phyloP scores from a whole-genome alignment of 192 early-diverging fungal genomes.

The Phycomyces nitens region DNA sequence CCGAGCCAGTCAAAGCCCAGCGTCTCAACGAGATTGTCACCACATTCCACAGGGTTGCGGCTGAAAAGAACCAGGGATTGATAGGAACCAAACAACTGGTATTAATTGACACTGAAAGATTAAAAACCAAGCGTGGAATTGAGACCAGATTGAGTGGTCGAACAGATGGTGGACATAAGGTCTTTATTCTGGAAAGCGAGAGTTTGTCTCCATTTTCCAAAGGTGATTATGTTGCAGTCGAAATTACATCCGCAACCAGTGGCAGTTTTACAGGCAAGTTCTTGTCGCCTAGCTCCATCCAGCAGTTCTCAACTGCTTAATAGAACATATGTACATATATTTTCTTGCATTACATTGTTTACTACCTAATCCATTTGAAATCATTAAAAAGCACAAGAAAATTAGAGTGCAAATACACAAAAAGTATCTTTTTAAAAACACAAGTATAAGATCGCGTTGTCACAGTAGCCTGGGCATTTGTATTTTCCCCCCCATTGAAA shows the following conservation, averaged over 20 bases:
- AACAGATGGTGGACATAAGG: constrained; percentile 68
- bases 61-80: constrained; percentile 45
- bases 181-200: constrained; percentile 47
- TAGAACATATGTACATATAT: too few relatives aligned
- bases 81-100: constrained; percentile 49
- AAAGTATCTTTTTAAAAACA: too few relatives aligned
- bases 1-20: constrained; percentile 54
- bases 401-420: too few relatives aligned
- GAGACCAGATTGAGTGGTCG: constrained; percentile 46
- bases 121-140: constrained; percentile 35
- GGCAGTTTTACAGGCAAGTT: constrained; percentile 24
- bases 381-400: too few relatives aligned
- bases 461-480: too few relatives aligned
- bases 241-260: constrained; percentile 21
- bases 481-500: too few relatives aligned
- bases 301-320: constrained; percentile 6
- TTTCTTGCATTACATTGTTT: too few relatives aligned
- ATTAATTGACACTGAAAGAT: constrained; percentile 49
- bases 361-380: too few relatives aligned
- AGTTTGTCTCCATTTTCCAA: constrained; percentile 7
- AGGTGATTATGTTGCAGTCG: constrained; percentile 25
- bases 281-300: constrained; percentile 1
- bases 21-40: constrained; percentile 65
- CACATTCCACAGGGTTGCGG: constrained; percentile 58
- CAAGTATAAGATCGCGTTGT: too few relatives aligned